A percentile compares a stretch with the other conserved stretches of the same genome.
Conservation (phyloP, 2,329 filamentous ascomycete species). For the Colletotrichum tropicale region DNA sequence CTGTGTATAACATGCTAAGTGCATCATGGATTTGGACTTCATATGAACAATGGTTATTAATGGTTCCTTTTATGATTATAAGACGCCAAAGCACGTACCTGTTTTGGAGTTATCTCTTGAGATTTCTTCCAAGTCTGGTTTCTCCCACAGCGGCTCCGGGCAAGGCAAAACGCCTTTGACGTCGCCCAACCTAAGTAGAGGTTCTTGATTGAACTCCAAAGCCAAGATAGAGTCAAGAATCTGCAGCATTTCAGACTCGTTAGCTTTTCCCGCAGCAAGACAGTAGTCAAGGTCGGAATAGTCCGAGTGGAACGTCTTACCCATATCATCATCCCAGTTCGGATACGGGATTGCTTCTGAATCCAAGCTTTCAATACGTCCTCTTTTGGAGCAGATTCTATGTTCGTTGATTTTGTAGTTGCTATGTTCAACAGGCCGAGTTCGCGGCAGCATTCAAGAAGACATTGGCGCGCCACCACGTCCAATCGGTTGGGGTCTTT, state of each 20-base stretch:
- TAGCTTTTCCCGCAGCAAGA: not conserved
- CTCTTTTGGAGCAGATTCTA: not conserved
- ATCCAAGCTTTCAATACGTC: not conserved
- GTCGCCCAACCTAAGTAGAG: slow-evolving; percentile 14
- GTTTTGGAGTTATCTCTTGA: not conserved
- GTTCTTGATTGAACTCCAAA: not conserved
- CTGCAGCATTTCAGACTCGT: not conserved
- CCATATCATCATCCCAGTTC: not conserved
- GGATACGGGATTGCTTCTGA: not conserved
- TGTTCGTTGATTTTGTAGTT: not conserved
- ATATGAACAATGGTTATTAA: not conserved
- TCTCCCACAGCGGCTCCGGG: slow-evolving; percentile 13
- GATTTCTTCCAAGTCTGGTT: not conserved
- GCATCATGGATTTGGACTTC: not conserved
- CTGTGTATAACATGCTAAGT: not conserved
- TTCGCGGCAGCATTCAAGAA: not conserved
- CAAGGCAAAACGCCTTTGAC: slow-evolving; percentile 6
- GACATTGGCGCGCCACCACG: not conserved
- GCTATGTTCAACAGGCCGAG: not conserved
- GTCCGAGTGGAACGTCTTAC: not conserved
- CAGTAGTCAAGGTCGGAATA: not conserved
- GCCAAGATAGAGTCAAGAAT: slow-evolving; percentile 10
- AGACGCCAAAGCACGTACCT: not conserved
- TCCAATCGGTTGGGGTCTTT: not conserved
- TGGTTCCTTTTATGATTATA: not conserved